A percentile compares a stretch with the other conserved stretches of the same genome.
These are phyloP conservation scores for Hansenula sp. DNA, from an alignment of 1,139 yeast genomes.

Conservation along the genomic window DNA sequence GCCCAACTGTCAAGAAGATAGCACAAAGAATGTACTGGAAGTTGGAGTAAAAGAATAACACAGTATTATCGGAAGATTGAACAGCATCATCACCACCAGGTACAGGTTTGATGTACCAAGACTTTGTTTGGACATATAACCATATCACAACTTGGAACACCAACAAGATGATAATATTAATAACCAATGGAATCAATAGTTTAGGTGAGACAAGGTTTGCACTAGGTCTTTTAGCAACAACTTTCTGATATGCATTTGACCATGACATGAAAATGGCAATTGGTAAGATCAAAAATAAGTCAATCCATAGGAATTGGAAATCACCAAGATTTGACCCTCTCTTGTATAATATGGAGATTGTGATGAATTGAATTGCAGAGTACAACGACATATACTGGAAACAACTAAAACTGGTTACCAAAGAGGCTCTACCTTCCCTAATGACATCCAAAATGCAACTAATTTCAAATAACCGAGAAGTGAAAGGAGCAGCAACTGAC, in stretches of 20 bases:
- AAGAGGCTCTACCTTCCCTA: conserved; percentile 89
- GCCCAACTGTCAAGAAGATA: conserved; percentile 79
- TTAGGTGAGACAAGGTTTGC: conserved; percentile 91
- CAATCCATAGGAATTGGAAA: conserved; percentile 93
- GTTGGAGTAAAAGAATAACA: conserved; percentile 73
- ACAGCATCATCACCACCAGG: conserved; percentile 87
- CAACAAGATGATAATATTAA: conserved; percentile 62
- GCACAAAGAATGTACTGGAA: conserved; percentile 89
- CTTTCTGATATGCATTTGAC: conserved; percentile 70
- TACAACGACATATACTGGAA: conserved; percentile 97
- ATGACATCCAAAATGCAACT: conserved; percentile 90
- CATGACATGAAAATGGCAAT: conserved; percentile 97
- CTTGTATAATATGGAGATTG: conserved; percentile 80
- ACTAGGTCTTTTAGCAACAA: conserved; percentile 78
- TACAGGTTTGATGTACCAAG: conserved; percentile 79
- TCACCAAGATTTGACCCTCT: conserved; percentile 96
- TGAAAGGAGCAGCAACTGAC: conserved; percentile 97
- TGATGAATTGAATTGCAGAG: conserved; percentile 91
- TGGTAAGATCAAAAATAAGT: conserved; percentile 83
- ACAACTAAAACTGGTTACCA: conserved; percentile 93
- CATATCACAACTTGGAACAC: conserved; percentile 67
- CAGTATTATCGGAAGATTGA: conserved; percentile 84
- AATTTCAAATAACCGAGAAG: conserved; percentile 84
- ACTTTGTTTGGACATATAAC: conserved; percentile 48
- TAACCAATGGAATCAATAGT: conserved; percentile 72